Conservation (phyloP, 306 rosid species). For the Betula pendula region DNA sequence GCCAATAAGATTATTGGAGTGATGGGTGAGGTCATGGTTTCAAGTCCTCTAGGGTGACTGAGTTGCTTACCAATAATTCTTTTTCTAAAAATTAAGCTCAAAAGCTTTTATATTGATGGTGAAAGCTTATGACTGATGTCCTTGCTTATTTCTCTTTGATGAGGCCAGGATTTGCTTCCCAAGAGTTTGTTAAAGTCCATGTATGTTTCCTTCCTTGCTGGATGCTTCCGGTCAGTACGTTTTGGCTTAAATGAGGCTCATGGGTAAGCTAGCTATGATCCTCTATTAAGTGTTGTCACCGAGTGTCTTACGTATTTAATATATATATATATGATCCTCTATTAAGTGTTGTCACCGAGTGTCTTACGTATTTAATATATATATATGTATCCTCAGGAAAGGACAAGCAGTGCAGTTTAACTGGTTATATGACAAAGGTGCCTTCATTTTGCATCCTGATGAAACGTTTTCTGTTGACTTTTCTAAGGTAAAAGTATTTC, state of each 20-base stretch:
- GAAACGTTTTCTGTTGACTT: slow-evolving; percentile 77
- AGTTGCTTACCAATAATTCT: no score
- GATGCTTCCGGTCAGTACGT: slow-evolving; percentile 92
- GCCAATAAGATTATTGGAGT: not conserved
- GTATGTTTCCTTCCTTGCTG: slow-evolving; percentile 93
- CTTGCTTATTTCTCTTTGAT: slow-evolving; percentile 25
- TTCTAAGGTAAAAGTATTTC: slow-evolving; percentile 56
- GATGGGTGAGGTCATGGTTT: not conserved
- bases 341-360: slow-evolving; percentile 25
- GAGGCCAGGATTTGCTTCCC: slow-evolving; percentile 66
- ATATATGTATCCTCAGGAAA: slow-evolving; percentile 51
- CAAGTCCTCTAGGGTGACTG: not conserved
- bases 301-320: slow-evolving; percentile 29
- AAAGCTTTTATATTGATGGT: slow-evolving; percentile 19
- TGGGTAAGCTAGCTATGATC: slow-evolving; percentile 58
- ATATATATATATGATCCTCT: slow-evolving; percentile 9
- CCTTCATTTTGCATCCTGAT: slow-evolving; percentile 61
- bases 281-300: slow-evolving; percentile 27
- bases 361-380: slow-evolving; percentile 25
- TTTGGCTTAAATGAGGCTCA: slow-evolving; percentile 95
- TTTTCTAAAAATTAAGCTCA: not conserved
- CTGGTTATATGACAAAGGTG: slow-evolving; percentile 83
- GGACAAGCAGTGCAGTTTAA: slow-evolving; percentile 98
- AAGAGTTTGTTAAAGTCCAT: slow-evolving; percentile 71
- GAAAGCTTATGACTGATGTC: not conserved